Conservation (phyloP, 2,329 filamentous ascomycete species). For the Emmonsia crescens region DNA sequence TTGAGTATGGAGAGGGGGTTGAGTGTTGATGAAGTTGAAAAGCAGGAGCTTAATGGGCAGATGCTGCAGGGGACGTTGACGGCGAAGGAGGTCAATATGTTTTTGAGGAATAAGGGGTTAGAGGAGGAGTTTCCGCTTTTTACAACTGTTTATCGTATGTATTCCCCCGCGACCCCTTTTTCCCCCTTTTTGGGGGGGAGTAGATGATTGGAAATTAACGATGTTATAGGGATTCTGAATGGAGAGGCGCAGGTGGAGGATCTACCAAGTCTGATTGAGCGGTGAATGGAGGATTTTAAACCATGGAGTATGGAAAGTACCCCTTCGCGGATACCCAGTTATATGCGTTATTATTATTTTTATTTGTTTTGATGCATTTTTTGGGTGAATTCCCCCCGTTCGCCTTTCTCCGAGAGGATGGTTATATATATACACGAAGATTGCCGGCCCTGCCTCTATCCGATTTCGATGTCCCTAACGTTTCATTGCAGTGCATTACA, state of each 20-base stretch:
- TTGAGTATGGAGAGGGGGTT: constrained; percentile 70
- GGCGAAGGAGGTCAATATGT: constrained; percentile 80
- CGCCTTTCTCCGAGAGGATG: not conserved
- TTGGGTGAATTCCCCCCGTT: not conserved
- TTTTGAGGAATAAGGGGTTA: constrained; percentile 65
- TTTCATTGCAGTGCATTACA: not conserved
- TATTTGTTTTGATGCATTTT: not conserved
- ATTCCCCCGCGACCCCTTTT: constrained; percentile 1
- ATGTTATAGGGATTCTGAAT: constrained; percentile 54
- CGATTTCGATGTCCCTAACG: not conserved
- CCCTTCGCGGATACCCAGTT: not conserved
- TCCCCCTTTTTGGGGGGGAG: not conserved
- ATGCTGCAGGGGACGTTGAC: constrained; percentile 92
- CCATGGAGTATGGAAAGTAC: not conserved
- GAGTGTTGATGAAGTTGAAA: constrained; percentile 77
- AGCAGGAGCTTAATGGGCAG: constrained; percentile 84
- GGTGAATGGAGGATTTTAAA: constrained; percentile 5
- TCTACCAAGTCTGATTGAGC: constrained; percentile 59
- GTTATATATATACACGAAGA: not conserved
- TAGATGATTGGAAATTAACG: constrained; percentile 6
- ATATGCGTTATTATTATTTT: not conserved
- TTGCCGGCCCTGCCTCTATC: not conserved
- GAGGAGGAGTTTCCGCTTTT: constrained; percentile 86
- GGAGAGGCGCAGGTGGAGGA: constrained; percentile 68
- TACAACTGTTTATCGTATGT: constrained; percentile 64